Evolutionary conservation across 192 early-diverging fungal species (phyloP).

Genomic region (Endogone sp.): DNA sequence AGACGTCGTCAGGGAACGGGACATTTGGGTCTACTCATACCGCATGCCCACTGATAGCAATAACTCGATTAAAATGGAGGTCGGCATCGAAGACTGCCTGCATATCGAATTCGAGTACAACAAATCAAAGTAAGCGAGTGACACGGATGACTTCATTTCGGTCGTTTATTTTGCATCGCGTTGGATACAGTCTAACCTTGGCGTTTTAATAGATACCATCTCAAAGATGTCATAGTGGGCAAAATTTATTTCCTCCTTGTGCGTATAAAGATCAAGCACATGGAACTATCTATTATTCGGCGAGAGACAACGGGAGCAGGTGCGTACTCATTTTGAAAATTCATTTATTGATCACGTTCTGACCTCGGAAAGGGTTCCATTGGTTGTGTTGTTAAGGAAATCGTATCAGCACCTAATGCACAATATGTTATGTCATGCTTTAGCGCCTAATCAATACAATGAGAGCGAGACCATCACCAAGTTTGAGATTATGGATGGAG

Average conservation of each 20-base stretch:
- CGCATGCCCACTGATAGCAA: conserved; percentile 87
- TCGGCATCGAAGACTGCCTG: conserved; percentile 98
- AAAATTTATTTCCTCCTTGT: conserved; percentile 99
- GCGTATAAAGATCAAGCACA: conserved; percentile 99
- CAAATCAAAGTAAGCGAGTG: conserved; percentile 88
- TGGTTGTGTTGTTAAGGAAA: neutral
- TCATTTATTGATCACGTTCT: too few species aligned
- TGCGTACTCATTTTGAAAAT: conserved; percentile 16
- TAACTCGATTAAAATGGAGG: conserved; percentile 99
- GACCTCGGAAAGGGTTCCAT: neutral
- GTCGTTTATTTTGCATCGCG: conserved; percentile 9
- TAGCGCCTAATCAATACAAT: conserved; percentile 95
- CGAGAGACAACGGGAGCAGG: conserved; percentile 93
- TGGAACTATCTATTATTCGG: conserved; percentile 98
- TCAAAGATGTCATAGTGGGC: conserved; percentile 99
- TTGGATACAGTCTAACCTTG: neutral
- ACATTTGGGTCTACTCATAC: conserved; percentile 99
- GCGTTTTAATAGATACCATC: conserved; percentile 68
- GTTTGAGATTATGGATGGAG: conserved; percentile 99
- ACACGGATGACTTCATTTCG: too few species aligned
- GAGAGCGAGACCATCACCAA: conserved; percentile 99
- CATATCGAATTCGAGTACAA: conserved; percentile 99
- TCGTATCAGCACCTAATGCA: neutral
- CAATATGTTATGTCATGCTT: neutral
- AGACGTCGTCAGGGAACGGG: conserved; percentile 87